Base-by-base conservation (phyloP, 1,284 basidiomycete species). In the Cryptococcus sp. region DNA sequence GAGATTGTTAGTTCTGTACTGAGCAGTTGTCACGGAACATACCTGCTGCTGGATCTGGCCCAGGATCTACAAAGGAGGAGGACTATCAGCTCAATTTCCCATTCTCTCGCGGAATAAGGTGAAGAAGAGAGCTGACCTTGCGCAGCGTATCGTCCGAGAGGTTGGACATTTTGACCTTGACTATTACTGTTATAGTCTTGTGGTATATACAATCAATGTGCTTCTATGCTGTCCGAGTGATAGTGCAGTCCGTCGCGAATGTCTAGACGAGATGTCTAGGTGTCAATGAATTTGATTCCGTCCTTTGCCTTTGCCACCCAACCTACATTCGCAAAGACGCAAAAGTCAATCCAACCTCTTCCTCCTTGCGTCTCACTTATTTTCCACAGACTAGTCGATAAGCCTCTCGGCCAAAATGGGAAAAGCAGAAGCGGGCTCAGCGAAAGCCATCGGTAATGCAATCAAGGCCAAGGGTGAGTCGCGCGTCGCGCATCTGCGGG, bases 391-490 rank as follows among this genome's bases (percentile, higher is more conserved):
- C 20, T 31, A 5, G 27, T 10, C 38, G n/a, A 31, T 31, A 5
- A 31, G 27, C 4, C 4, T 10, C 5, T 31, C 27, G 16, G 19
- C 4, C 23, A 73, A 19, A 15, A 79, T 80, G 78, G 71, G 70
- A n/a, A 65, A 70, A 65, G 80, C 79, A 54, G 80, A 77, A 90
- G 90, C 89, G 66, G 91, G 91, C 73, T 90, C 90, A 6, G 87
- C 91, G 45, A 96, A 96, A 81, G 91, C 88, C 74, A 81, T 95
- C 59, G 91, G 90, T 22, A 97, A 96, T 79, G 89, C 91, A 79
- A 93, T 94, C 89, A 96, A 96, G 83, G 88, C 91, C 55, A 96
- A 96, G 74, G 93, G 81, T 76, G 56, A 56, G 72, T 68, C 8
- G 15, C 17, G 20, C 15, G 72, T 68, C 8, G 15, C 10, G n/a